Base-by-base conservation (phyloP, 176 grass and related monocot species). In the Oryza rufipogon region DNA sequence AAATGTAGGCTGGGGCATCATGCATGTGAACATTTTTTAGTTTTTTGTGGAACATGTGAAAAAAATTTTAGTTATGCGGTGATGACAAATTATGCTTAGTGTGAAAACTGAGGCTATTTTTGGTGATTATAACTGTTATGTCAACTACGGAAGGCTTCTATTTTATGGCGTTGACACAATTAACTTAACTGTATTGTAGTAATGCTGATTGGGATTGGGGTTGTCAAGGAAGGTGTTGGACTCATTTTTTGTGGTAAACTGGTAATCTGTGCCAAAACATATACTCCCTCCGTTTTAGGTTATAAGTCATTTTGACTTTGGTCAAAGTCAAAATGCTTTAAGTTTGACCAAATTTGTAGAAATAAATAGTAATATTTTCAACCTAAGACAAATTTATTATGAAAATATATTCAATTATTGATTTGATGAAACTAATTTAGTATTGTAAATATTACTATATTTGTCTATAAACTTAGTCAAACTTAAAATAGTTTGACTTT, bases 231-330 rank as follows among this genome's bases (percentile, higher is more conserved):
- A 61, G 17, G 56, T 61, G 9, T 51, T 3, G 6, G 66, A 20
- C 38, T 45, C 7, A 20, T 65, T 83, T 52, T 66, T n/a, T 54
- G 16, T 30, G 28, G 28, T 30, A 30, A 30, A 30, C 28, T 41
- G 47, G 2, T 34, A 14, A 47, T 79, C 25, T 58, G 63, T 88
- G 68, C 46, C 67, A 38, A 73, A 68, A 67, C 75, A 32, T 72
- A 80, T n/a, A 30, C 28, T 30, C 2, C 28, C 28, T 30, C 28
- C 28, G 28, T 30, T 30, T 30, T 2, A 30, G 28, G 28, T 30
- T 30, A 30, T 30, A 30, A 30, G 28, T 30, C 28, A 2, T 30
- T 30, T 30, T 30, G 28, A 1, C 28, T 30, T 30, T 30, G 1
- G 28, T 30, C 1, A 30, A 30, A 30, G 2, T 30, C 28, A 30